Evolutionary conservation across 768 basidiomycete genomes (phyloP), one percentile per base, ranked within the genome.

Genomic region (Leccinum sublutescens): DNA sequence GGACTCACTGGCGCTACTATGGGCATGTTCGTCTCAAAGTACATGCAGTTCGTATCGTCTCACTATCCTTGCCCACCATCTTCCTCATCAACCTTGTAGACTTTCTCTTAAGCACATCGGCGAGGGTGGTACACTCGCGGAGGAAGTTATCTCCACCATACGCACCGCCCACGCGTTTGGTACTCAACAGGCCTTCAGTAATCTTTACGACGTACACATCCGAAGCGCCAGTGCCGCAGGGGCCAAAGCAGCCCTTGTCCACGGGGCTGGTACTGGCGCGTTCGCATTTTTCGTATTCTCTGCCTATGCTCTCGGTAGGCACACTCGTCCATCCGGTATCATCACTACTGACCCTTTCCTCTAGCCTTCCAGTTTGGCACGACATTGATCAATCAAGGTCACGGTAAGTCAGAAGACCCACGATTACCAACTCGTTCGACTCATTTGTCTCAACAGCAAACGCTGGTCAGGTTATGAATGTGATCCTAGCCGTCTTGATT

Each of bases 91-190:
- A 4, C 31, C 31, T 36, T 43, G 7, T 34, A 89, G 89, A 64
- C 57, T 82, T 12, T 85, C 91, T 29, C 81, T 95, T 54, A 83
- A 88, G 56, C 79, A 88, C 56, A 81, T 94, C 25, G 93, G 93
- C 2, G 83, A 86, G 11, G 86, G 87, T n/a, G 94, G 94, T 36
- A 87, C 83, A 11, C 69, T 96, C 11, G 95, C 94, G 0, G 95
- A 98, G 73, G 95, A 97, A 72, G 93, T 93, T 63, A 91, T 98
- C 59, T 89, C 91, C 0, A 89, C 90, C 48, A 78, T 98, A 59
- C 87, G 95, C n/a, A 95, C 93, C 1, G 86, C 91, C 5, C 91
- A 96, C 60, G 95, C 95, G 0, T 98, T 98, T 64, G 93, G 93
- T 40, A 89, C 86, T 0, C 91, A 94, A 73, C 75, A 69, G 5